Evolutionary conservation across 2,329 filamentous ascomycete genomes (phyloP).

Genomic region (Biscogniauxia mediterranea): DNA sequence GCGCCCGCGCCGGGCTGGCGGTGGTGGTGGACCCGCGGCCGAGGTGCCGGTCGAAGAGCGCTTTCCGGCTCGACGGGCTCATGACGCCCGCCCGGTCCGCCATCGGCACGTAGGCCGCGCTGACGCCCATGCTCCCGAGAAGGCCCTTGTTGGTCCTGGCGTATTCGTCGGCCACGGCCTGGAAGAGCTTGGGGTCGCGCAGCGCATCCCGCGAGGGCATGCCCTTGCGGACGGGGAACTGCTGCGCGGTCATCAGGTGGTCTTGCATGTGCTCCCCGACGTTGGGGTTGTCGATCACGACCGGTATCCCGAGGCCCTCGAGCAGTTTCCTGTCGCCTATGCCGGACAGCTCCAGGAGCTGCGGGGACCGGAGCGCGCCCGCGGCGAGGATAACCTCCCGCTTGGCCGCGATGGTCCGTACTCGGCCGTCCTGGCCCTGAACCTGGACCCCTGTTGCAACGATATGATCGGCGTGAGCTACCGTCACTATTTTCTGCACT

Average conservation of each 20-base stretch:
- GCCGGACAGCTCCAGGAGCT: slow-evolving; percentile 36
- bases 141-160: slow-evolving; percentile 33
- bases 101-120: slow-evolving; percentile 35
- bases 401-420: slow-evolving; percentile 11
- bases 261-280: slow-evolving; percentile 49
- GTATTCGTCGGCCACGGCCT: slow-evolving; percentile 35
- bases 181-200: slow-evolving; percentile 33
- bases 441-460: slow-evolving; percentile 36
- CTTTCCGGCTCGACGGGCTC: slow-evolving; percentile 21
- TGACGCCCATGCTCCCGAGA: slow-evolving; percentile 41
- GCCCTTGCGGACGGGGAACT: slow-evolving; percentile 41
- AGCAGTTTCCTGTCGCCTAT: slow-evolving; percentile 41
- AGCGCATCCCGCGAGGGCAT: slow-evolving; percentile 38
- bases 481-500: slow-evolving; percentile 35
- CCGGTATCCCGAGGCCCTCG: slow-evolving; percentile 36
- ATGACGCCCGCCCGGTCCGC: slow-evolving; percentile 31
- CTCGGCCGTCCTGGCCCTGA: slow-evolving; percentile 24
- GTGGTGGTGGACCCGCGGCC: slow-evolving; percentile 15
- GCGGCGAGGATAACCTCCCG: slow-evolving; percentile 43
- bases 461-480: slow-evolving; percentile 21
- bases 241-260: slow-evolving; percentile 37
- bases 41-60: slow-evolving; percentile 26
- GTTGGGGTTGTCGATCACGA: slow-evolving; percentile 40
- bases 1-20: slow-evolving; percentile 12
- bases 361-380: slow-evolving; percentile 37